Evolutionary conservation across 2,329 filamentous ascomycete species (phyloP).

Genomic region (Colletotrichum echinochloae): DNA sequence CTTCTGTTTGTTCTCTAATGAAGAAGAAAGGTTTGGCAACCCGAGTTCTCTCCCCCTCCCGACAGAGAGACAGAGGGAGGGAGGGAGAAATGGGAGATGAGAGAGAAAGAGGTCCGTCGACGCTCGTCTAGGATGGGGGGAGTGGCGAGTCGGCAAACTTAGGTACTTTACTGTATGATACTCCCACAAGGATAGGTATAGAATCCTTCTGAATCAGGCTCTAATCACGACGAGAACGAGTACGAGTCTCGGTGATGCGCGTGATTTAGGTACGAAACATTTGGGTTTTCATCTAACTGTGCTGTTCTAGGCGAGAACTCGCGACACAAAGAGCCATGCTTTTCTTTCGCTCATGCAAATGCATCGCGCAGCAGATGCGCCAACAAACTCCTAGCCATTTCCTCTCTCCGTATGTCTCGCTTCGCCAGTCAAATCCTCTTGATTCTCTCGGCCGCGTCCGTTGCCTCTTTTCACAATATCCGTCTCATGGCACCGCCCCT

Average conservation of each 20-base stretch:
- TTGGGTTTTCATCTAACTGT: neutral
- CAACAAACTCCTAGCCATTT: neutral
- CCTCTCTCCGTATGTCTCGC: neutral
- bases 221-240: neutral
- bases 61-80: neutral
- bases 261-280: neutral
- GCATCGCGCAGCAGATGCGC: neutral
- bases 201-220: constrained; percentile 21
- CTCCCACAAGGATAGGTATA: constrained; percentile 27
- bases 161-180: constrained; percentile 26
- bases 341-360: neutral
- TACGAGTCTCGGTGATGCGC: too few species aligned
- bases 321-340: neutral
- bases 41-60: neutral
- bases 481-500: neutral
- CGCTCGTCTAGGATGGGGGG: neutral
- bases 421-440: neutral
- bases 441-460: neutral
- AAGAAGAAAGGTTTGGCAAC: neutral
- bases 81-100: too few species aligned
- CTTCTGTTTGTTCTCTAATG: constrained; percentile 13
- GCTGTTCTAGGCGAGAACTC: neutral
- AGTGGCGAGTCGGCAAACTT: constrained; percentile 6
- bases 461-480: neutral
- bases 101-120: neutral